Conservation (phyloP, 345 rosid genomes). For the Pseudoturritis turrita region DNA sequence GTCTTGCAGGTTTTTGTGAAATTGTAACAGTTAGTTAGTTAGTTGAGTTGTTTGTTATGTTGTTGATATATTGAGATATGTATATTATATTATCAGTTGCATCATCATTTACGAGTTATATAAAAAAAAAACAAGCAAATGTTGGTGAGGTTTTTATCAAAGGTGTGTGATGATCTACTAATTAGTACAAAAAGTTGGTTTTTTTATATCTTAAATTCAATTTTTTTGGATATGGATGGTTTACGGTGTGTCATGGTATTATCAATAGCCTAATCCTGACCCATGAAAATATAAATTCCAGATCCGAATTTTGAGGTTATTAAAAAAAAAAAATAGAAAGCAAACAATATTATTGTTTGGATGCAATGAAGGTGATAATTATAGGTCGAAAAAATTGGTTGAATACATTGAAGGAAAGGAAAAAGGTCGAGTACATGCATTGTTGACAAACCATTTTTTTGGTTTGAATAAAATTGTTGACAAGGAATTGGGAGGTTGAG, state of each 20-base stretch:
- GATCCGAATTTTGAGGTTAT: too few species aligned
- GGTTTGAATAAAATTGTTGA: background rate
- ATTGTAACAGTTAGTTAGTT: too few species aligned
- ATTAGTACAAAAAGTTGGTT: too few species aligned
- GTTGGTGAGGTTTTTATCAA: background rate
- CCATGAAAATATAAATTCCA: too few species aligned
- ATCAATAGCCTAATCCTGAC: too few species aligned
- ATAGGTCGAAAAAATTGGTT: background rate
- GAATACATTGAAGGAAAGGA: conserved; percentile 25
- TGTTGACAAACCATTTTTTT: conserved; percentile 6
- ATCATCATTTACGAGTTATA: background rate
- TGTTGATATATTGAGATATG: too few species aligned
- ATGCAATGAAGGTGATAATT: conserved; percentile 9
- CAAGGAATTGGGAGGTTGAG: conserved; percentile 1
- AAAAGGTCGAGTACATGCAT: conserved; percentile 20
- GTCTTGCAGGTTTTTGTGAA: too few species aligned
- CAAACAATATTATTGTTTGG: background rate
- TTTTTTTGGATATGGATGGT: too few species aligned
- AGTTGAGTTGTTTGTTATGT: too few species aligned
- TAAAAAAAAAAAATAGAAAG: conserved; percentile 8
- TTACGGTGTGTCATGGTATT: too few species aligned
- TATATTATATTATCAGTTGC: background rate
- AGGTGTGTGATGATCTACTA: too few species aligned
- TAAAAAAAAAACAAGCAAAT: background rate
- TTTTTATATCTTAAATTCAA: too few species aligned